These are phyloP conservation scores for Austroboletus rostrupii DNA, from an alignment of 1,284 basidiomycete species.

Conservation along the genomic window DNA sequence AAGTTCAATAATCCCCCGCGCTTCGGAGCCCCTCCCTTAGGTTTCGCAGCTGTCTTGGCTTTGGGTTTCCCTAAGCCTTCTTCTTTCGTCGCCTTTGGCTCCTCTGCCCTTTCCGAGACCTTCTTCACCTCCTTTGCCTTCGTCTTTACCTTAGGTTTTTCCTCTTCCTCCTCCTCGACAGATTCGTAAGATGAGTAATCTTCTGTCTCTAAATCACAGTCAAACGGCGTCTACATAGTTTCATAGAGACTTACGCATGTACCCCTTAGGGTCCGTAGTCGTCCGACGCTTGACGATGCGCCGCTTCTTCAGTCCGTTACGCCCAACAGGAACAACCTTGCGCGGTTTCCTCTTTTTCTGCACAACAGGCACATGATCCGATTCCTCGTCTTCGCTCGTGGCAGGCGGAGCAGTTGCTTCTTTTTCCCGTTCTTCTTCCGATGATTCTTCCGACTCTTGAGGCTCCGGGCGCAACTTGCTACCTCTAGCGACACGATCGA, in stretches of 20 bases:
- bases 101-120: constrained; percentile 27
- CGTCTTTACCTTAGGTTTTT: constrained; percentile 29
- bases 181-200: constrained; percentile 80
- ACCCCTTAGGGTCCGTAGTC: constrained; percentile 61
- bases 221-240: too few species aligned
- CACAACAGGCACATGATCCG: constrained; percentile 35
- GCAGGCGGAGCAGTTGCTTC: constrained; percentile 17
- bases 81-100: constrained; percentile 7
- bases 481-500: constrained; percentile 39
- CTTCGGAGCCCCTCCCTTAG: constrained; percentile 21
- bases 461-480: not conserved
- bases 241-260: constrained; percentile 50
- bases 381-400: constrained; percentile 27
- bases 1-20: constrained; percentile 31
- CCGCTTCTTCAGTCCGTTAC: constrained; percentile 70
- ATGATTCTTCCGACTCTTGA: constrained; percentile 26
- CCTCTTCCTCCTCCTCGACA: constrained; percentile 48
- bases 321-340: constrained; percentile 60
- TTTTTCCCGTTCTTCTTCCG: constrained; percentile 14
- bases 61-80: constrained; percentile 19
- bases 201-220: constrained; percentile 50
- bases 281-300: constrained; percentile 56
- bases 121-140: constrained; percentile 29
- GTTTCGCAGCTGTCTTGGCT: constrained; percentile 15
- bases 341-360: constrained; percentile 52